phyloP scores from a whole-genome alignment of 2,329 filamentous ascomycete genomes.

The Neonectria coccinea region DNA sequence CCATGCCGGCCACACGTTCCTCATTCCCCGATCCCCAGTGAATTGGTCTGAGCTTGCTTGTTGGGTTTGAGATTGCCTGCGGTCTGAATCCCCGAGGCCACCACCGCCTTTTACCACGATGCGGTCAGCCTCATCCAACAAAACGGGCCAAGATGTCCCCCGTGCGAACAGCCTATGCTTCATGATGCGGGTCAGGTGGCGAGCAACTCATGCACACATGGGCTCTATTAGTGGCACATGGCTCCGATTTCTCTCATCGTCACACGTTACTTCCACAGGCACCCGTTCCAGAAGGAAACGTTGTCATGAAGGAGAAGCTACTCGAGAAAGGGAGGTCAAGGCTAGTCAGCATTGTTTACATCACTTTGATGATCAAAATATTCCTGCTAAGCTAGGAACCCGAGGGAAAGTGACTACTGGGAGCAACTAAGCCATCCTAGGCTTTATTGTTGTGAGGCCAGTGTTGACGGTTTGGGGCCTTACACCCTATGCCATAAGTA shows the following conservation, averaged over 20 bases:
- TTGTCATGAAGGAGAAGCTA: too few species aligned
- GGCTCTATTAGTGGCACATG: background rate
- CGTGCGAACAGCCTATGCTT: background rate
- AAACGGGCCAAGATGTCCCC: background rate
- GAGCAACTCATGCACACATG: background rate
- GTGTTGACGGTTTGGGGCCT: background rate
- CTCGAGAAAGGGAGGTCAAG: too few species aligned
- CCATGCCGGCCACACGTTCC: background rate
- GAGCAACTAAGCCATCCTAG: too few species aligned
- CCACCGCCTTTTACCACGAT: background rate
- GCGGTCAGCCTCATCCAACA: background rate
- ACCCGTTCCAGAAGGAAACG: too few species aligned
- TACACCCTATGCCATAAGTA: background rate
- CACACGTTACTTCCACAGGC: too few species aligned
- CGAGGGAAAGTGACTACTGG: too few species aligned
- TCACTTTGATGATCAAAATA: too few species aligned
- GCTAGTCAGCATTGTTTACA: too few species aligned
- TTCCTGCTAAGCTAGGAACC: too few species aligned
- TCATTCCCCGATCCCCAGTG: background rate
- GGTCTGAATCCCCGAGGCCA: background rate
- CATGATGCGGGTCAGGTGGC: background rate
- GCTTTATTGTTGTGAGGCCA: too few species aligned
- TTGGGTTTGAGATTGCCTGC: background rate
- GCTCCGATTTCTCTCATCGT: too few species aligned
- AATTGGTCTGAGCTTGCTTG: background rate